Evolutionary conservation across 345 rosid genomes (phyloP).

Genomic region (Linum usitatissimum): DNA sequence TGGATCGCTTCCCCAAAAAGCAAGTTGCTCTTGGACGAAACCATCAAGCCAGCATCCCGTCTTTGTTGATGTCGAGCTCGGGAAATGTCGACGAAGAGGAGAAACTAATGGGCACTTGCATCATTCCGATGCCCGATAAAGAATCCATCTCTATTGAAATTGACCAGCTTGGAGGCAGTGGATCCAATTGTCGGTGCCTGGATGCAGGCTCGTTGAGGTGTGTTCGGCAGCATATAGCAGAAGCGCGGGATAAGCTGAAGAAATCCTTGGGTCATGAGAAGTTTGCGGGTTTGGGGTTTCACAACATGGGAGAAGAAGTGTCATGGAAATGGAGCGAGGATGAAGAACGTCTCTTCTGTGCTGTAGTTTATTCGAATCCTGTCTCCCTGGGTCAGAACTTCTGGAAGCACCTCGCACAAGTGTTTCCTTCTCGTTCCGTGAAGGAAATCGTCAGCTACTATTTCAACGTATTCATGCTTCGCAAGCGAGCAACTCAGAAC

Average conservation of each 20-base stretch:
- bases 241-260: slow-evolving; percentile 45
- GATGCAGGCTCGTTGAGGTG: slow-evolving; percentile 54
- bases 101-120: slow-evolving; percentile 38
- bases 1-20: slow-evolving; percentile 28
- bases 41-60: slow-evolving; percentile 49
- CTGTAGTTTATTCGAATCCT: slow-evolving; percentile 49
- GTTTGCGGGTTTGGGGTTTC: slow-evolving; percentile 43
- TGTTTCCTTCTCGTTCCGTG: slow-evolving; percentile 42
- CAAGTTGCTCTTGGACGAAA: slow-evolving; percentile 45
- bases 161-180: slow-evolving; percentile 25
- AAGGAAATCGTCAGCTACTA: slow-evolving; percentile 64
- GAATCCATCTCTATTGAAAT: slow-evolving; percentile 18
- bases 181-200: slow-evolving; percentile 35
- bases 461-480: slow-evolving; percentile 57
- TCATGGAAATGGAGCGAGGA: slow-evolving; percentile 45
- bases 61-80: slow-evolving; percentile 22
- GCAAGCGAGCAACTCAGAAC: slow-evolving; percentile 56
- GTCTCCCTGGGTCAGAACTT: slow-evolving; percentile 42
- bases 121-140: slow-evolving; percentile 44
- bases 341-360: slow-evolving; percentile 45
- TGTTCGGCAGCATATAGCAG: slow-evolving; percentile 44
- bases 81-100: slow-evolving; percentile 16
- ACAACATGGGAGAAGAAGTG: slow-evolving; percentile 67
- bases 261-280: slow-evolving; percentile 40
- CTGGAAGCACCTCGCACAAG: slow-evolving; percentile 47